Conservation (phyloP, 31 red algal species). For the Asparagopsis taxiformis region DNA sequence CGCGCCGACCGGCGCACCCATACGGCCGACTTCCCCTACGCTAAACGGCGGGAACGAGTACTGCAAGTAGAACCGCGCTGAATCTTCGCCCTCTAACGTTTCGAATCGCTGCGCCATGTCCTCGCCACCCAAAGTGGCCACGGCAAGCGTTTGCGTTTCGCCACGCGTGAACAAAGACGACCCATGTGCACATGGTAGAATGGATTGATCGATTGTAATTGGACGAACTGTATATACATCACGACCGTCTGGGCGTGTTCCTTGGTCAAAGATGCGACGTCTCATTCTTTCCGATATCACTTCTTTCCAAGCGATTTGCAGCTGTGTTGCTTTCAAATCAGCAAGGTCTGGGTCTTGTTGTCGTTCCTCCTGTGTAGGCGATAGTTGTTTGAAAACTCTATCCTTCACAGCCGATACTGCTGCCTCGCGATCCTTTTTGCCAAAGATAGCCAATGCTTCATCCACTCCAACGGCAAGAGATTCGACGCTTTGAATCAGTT, state of each 20-base stretch:
- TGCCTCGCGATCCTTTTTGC: constrained; percentile 62
- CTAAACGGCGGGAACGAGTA: constrained; percentile 89
- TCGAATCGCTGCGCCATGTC: constrained; percentile 72
- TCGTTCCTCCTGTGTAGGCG: constrained; percentile 12
- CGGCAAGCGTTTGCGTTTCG: constrained; percentile 91
- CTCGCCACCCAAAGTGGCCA: constrained; percentile 84
- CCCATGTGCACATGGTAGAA: constrained; percentile 80
- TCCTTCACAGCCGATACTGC: constrained; percentile 27
- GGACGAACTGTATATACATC: constrained; percentile 57
- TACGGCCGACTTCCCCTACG: constrained; percentile 70
- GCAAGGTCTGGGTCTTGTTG: constrained; percentile 13
- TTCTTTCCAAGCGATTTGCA: constrained; percentile 72
- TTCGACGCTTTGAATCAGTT: constrained; percentile 18
- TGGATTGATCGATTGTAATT: constrained; percentile 64
- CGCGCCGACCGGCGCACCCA: constrained; percentile 79
- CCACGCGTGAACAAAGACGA: constrained; percentile 84
- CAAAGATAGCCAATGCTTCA: constrained; percentile 44
- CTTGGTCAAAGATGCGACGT: constrained; percentile 46
- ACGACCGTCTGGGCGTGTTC: constrained; percentile 74
- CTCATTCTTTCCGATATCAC: constrained; percentile 65
- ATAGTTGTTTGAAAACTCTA: constrained; percentile 22
- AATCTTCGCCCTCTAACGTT: constrained; percentile 57
- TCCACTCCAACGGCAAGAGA: constrained; percentile 24
- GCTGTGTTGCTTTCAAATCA: constrained; percentile 11
- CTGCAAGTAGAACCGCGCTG: constrained; percentile 83